A percentile compares a stretch with the other conserved stretches of the same genome.
These are phyloP conservation scores for Geotrichum ghanense DNA, from an alignment of 805 yeast genomes.

Conservation along the genomic window DNA sequence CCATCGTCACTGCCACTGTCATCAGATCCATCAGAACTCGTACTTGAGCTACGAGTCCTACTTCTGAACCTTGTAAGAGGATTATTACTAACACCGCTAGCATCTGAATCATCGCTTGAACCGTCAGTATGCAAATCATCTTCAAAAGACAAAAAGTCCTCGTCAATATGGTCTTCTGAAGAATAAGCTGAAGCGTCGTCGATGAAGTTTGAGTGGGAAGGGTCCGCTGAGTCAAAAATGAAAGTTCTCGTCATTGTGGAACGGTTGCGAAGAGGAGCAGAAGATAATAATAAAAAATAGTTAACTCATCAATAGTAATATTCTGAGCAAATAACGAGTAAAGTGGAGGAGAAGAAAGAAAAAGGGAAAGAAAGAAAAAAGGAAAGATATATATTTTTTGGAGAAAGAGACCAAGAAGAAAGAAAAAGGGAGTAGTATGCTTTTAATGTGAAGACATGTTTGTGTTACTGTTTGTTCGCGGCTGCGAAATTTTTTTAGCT, in stretches of 20 bases:
- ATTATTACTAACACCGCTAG: background rate
- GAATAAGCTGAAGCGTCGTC: background rate
- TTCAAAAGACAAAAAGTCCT: background rate
- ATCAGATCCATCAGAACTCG: background rate
- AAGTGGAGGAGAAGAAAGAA: too few relatives aligned
- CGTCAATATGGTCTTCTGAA: background rate
- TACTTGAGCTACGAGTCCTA: background rate
- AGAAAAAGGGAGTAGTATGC: too few relatives aligned
- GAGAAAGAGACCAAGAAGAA: too few relatives aligned
- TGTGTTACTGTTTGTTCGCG: too few relatives aligned
- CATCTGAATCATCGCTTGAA: background rate
- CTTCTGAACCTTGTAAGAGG: background rate
- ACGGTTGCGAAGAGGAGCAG: background rate
- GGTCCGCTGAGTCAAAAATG: conserved; percentile 1
- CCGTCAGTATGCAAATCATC: background rate
- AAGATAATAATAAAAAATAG: background rate
- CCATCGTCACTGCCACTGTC: conserved; percentile 63
- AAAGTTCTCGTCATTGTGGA: background rate
- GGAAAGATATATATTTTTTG: too few relatives aligned
- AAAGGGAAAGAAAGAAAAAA: too few relatives aligned
- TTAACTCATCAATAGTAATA: too few relatives aligned
- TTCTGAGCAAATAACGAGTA: too few relatives aligned
- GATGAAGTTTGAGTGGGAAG: background rate
- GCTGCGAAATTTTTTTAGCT: too few relatives aligned
- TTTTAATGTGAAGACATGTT: too few relatives aligned